Base-by-base conservation (phyloP, 345 rosid genomes). In the Sonneratia alba region DNA sequence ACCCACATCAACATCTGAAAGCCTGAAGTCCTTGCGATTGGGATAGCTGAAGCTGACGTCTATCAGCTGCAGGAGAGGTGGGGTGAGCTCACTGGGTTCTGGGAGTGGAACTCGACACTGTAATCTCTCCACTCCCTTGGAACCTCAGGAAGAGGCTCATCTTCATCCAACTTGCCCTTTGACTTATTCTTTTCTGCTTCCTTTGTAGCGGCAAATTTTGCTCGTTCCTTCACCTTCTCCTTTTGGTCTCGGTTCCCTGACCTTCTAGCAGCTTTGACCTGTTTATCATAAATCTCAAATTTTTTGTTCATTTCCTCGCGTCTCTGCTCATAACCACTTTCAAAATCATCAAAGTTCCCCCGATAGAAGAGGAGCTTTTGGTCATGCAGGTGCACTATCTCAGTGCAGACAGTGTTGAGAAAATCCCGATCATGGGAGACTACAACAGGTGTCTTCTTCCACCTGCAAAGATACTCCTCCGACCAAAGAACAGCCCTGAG, bases 361-460 rank as follows among this genome's bases (percentile, higher is more conserved):
- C 96, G 92, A 56, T 94, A 94, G 27, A 85, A 75, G 70, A 91
- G 93, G 43, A 94, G 96, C 70, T 89, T 90, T 80, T 71, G 77
- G 76, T 94, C 97, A 72, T 94, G 98, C 67, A 94, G 87, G 83
- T 94, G 98, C 24, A 94, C 90, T 27, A 94, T 87, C 72, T 91
- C 97, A 32, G 86, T 87, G 82, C 98, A 91, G 19, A 94, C 97
- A 1, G 91, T 81, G 79, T 94, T 94, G 63, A 94, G 96, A 78
- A 94, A 94, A 81, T 94, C 98, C 24, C 97, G 85, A 82, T 91
- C 97, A 70, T 94, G 98, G 22, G 98, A 94, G 57, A 94, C 97
- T 76, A 94, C 98, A 48, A 94, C 93, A 38, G 91, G 78, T 21
- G 97, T 94, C 79, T 91, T 92, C 87, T 95, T 90, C 97, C 97